These are phyloP conservation scores for Syzygium malaccense DNA, from an alignment of 441 rosid genomes.

Conservation along the genomic window DNA sequence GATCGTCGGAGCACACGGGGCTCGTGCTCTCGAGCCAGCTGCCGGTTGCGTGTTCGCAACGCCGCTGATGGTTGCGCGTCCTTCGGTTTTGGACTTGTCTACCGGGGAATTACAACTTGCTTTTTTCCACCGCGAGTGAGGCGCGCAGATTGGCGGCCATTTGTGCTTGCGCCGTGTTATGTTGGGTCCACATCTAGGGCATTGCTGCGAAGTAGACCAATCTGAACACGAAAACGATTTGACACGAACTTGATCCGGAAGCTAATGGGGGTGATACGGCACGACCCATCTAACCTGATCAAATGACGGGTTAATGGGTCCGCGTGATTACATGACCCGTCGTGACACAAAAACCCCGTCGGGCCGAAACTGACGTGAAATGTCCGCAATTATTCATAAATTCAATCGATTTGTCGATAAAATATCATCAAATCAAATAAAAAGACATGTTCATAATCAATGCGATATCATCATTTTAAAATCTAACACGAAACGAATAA, in stretches of 20 bases:
- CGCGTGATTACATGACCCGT: background rate
- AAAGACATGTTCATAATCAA: background rate
- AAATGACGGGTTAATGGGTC: background rate
- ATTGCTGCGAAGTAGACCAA: too few species aligned
- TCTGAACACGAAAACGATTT: background rate
- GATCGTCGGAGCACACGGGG: background rate
- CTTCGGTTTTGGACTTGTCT: background rate
- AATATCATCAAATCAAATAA: background rate
- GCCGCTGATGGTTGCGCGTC: background rate
- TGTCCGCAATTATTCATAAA: background rate
- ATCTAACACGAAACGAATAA: fast-evolving
- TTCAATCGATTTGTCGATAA: background rate
- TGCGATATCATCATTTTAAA: background rate
- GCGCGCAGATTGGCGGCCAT: too few species aligned
- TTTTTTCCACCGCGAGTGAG: background rate
- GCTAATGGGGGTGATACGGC: background rate
- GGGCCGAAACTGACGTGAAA: fast-evolving
- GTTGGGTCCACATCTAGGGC: background rate
- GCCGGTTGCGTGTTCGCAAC: background rate
- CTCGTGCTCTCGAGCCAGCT: background rate
- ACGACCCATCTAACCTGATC: fast-evolving
- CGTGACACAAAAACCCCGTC: background rate
- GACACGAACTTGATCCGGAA: fast-evolving
- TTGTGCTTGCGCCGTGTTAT: background rate
- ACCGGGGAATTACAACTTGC: background rate